phyloP scores from a whole-genome alignment of 257 asterid species.

The Thymus quinquecostatus region DNA sequence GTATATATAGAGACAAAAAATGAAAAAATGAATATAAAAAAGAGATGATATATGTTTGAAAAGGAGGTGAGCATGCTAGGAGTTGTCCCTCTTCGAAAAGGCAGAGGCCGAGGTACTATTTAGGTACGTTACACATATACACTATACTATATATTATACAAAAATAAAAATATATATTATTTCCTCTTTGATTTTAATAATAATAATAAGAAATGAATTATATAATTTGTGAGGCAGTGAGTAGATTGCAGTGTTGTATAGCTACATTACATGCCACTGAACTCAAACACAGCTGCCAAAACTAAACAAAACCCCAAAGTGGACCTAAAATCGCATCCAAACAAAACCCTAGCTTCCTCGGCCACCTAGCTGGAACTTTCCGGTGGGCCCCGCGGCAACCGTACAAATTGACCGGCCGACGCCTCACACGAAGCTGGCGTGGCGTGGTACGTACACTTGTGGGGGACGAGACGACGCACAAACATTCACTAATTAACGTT shows the following conservation, averaged over 20 bases:
- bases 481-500: too few species aligned
- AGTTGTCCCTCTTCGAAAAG: conserved; percentile 41
- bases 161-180: not conserved
- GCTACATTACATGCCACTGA: conserved; percentile 59
- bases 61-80: conserved; percentile 43
- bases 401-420: not conserved
- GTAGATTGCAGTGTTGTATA: conserved; percentile 31
- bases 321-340: conserved; percentile 46
- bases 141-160: too few species aligned
- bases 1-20: too few species aligned
- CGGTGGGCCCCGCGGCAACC: conserved; percentile 27
- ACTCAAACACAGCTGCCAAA: conserved; percentile 30
- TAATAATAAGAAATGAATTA: too few species aligned
- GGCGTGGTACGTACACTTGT: not conserved
- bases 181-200: not conserved
- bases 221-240: conserved; percentile 29
- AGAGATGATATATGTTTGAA: conserved; percentile 31
- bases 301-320: conserved; percentile 25
- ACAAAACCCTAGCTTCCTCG: not conserved
- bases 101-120: conserved; percentile 26
- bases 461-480: too few species aligned
- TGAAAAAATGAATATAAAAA: too few species aligned
- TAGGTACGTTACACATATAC: not conserved
- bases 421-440: not conserved
- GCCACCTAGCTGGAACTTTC: conserved; percentile 13